Evolutionary conservation across 2,329 filamentous ascomycete genomes (phyloP).

Genomic region (Talaromyces sp.): DNA sequence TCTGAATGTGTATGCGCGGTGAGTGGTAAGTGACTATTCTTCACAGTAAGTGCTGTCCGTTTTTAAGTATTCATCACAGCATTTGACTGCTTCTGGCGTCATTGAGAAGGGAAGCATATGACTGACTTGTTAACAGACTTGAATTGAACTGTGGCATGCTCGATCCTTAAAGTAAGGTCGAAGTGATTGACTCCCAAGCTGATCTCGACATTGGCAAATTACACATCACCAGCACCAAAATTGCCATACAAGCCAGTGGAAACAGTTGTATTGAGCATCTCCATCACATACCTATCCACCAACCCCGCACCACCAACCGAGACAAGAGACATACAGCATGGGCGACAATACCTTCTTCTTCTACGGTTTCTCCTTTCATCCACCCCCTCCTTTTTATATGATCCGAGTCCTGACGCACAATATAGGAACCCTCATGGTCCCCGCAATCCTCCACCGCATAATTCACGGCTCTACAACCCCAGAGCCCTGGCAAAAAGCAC

Average conservation of each 20-base stretch:
- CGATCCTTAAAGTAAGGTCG: not conserved
- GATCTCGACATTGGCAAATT: not conserved
- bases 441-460: conserved; percentile 78
- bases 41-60: not conserved
- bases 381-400: not conserved
- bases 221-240: not conserved
- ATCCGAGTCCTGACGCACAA: not conserved
- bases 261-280: not conserved
- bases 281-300: not conserved
- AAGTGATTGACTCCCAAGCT: not conserved
- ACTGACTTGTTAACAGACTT: not conserved
- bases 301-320: conserved; percentile 1
- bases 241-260: not conserved
- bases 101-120: not conserved
- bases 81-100: not conserved
- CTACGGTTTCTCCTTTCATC: conserved; percentile 48
- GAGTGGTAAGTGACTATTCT: not conserved
- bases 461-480: conserved; percentile 61
- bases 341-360: conserved; percentile 58
- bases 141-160: not conserved
- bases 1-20: not conserved
- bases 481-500: conserved; percentile 48
- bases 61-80: too few species aligned
- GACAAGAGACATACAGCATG: conserved; percentile 33
- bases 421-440: conserved; percentile 68